Evolutionary conservation across 2,329 filamentous ascomycete species (phyloP), one percentile per base, ranked within the genome.

Genomic region (Chaetomium globosum): DNA sequence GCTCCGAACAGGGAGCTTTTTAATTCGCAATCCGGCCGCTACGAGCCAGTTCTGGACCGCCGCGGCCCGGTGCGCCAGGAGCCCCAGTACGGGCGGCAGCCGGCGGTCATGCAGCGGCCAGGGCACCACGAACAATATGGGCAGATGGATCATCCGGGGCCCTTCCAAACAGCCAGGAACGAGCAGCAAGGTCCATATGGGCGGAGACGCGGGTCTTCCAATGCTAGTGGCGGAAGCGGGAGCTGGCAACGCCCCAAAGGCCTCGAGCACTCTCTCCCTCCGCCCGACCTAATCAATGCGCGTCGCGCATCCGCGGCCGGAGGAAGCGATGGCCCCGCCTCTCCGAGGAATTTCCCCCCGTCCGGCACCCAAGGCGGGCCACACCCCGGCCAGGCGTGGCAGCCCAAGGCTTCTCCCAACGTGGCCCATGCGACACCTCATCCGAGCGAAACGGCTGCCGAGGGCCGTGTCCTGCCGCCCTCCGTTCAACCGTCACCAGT

Each of bases 21-120:
- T 79, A 97, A 98, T 75, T 96, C 94, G n/a, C 90, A 96, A 63
- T 97, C 92, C 61, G 94, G 94, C 21, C 89, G 92, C 59, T 96
- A 97, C 71, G 94, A 98, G 75, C 93, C 93, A 19, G 94, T 93
- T 3, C 81, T 85, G 60, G 92, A 97, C 68, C 88, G 93, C 46
- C 87, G 92, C 69, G 87, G 86, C 21, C 87, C 89, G 33, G 80
- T 85, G 69, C 86, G 90, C 59, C 85, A 87, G 63, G 91, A 95
- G 61, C 52, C 23, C 2, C 78, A 82, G 28, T 21, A 85, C 67
- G 83, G 86, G 64, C 87, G 90, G 57, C 89, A 94, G 69, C 90
- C 92, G 28, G 85, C 92, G 16, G 79, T 98, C 9, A 79, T 98
- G 54, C 93, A 97, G 74, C 84, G 94, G 55, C 85, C 89, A 23